Base-by-base conservation (phyloP, 1,284 basidiomycete genomes). In the Cutaneotrichosporon sp. region DNA sequence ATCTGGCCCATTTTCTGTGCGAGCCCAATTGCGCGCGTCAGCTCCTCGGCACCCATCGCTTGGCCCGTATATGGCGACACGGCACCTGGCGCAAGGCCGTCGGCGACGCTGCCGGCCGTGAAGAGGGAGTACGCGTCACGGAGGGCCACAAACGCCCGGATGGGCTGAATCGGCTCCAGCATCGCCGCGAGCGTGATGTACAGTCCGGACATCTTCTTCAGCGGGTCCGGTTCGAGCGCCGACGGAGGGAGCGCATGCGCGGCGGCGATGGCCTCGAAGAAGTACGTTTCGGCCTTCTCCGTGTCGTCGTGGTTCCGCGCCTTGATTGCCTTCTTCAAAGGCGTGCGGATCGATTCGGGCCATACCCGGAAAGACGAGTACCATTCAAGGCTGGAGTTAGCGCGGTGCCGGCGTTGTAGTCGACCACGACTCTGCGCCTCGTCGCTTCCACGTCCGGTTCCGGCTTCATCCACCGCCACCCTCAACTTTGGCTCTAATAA, bases 191-290 rank as follows among this genome's bases (percentile, higher is more conserved):
- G 60, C 20, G 68, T 63, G 37, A 71, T 67, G 62, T 70, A 75
- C 38, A 75, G 63, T 7, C 74, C 74, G 1, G 70, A 67, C 19
- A 75, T 60, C 60, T 73, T 75, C 25, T 68, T 65, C 11, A 74
- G 51, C 2, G 72, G 68, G 26, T 71, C 67, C 1, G 68, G 67
- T 22, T 61, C 63, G 17, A 75, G 62, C 1, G 51, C 59, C 1
- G 61, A 54, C 1, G 66, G 49, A 0, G 64, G 61, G 20, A 72
- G 42, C 9, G 54, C 31, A 9, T 57, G 55, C 11, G 67, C 63
- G 8, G 63, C 65, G 27, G 62, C 60, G 26, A 72, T 54, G 1
- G 71, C 68, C 66, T 66, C 55, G 39, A 62, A 56, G 58, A 75
- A 74, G 53, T 63, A 70, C 12, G 42, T 48, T 49, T 75, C 72